phyloP scores from a whole-genome alignment of 495 filamentous ascomycete species.

The Penicillium riverlandense region DNA sequence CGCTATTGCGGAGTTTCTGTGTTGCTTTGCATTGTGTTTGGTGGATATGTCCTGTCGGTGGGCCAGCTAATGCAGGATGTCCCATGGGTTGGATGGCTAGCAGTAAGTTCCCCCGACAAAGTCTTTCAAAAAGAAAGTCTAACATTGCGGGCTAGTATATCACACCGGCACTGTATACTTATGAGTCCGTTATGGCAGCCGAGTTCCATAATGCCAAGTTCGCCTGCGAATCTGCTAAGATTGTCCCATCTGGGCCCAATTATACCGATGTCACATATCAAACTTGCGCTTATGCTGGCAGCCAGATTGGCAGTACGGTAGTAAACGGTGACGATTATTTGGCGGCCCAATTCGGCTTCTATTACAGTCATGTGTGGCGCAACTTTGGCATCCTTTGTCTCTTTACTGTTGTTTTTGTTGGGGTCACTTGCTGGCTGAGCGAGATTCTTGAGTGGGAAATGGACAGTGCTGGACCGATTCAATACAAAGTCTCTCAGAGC shows the following conservation, averaged over 20 bases:
- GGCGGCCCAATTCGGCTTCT: slow-evolving; percentile 44
- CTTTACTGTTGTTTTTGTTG: slow-evolving; percentile 50
- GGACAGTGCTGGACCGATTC: slow-evolving; percentile 55
- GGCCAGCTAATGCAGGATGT: slow-evolving; percentile 31
- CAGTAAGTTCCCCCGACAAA: slow-evolving; percentile 8
- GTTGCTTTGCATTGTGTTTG: slow-evolving; percentile 27
- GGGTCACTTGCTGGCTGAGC: slow-evolving; percentile 48
- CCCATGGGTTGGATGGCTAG: slow-evolving; percentile 34
- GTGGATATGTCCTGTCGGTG: slow-evolving; percentile 29
- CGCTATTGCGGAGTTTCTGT: slow-evolving; percentile 29
- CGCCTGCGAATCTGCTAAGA: slow-evolving; percentile 40
- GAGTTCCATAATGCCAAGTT: slow-evolving; percentile 40
- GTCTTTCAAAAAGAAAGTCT: too few species aligned
- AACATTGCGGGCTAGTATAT: slow-evolving; percentile 26
- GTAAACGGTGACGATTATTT: slow-evolving; percentile 50
- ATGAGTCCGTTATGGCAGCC: slow-evolving; percentile 57
- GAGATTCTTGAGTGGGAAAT: slow-evolving; percentile 52
- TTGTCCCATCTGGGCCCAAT: slow-evolving; percentile 51
- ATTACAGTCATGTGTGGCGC: slow-evolving; percentile 52
- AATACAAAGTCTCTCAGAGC: slow-evolving; percentile 43
- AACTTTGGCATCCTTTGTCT: slow-evolving; percentile 60
- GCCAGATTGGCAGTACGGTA: slow-evolving; percentile 36
- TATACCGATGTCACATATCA: slow-evolving; percentile 45
- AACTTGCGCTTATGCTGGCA: slow-evolving; percentile 51
- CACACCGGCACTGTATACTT: slow-evolving; percentile 64